Evolutionary conservation across 2,329 filamentous ascomycete species (phyloP), one percentile per base, ranked within the genome.

Genomic region (Colletotrichum theobromicola): DNA sequence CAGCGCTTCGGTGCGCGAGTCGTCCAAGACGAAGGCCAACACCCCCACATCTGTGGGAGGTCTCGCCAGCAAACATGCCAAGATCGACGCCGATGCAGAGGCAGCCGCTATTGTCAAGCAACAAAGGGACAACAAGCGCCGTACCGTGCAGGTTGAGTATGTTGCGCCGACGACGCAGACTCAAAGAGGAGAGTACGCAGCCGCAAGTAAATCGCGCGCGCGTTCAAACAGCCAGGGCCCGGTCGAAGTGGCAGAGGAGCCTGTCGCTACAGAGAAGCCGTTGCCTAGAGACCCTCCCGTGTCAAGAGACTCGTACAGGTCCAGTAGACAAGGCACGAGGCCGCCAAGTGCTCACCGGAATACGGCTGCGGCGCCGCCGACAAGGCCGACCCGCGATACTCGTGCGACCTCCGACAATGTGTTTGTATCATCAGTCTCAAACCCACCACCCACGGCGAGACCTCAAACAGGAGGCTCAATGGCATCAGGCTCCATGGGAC

Each of bases 91-190:
- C 42, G 91, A 94, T 50, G 87, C 90, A 8, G 91, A 93, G 75
- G 86, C 83, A 13, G 80, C 82, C 37, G 79, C 84, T 7, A 74
- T 87, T 57, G 86, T 91, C 34, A 92, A 92, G 79, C 89, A 91
- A 55, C 94, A 94, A 82, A 93, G 95, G 78, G 96, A 98, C 82
- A 94, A 94, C 79, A 98, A 98, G 85, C 93, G 97, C 72, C 92
- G 96, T 79, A 99, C 97, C 0, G 95, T 99, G 1, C 97, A 99
- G 85, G 94, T 99, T 75, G 97, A 99, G 86, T 99, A 99, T 83
- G 97, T 98, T 71, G 94, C 96, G 24, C 97, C 97, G 28, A 93
- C 93, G 30, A 97, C 95, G 7, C 93, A 96, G 81, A 98, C 96
- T 1, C 90, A 93, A 76, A 91, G 96, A 77, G 95, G 94, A 81